Evolutionary conservation across 441 rosid genomes (phyloP), one percentile per base, ranked within the genome.

Genomic region (Francoa sonchifolia): DNA sequence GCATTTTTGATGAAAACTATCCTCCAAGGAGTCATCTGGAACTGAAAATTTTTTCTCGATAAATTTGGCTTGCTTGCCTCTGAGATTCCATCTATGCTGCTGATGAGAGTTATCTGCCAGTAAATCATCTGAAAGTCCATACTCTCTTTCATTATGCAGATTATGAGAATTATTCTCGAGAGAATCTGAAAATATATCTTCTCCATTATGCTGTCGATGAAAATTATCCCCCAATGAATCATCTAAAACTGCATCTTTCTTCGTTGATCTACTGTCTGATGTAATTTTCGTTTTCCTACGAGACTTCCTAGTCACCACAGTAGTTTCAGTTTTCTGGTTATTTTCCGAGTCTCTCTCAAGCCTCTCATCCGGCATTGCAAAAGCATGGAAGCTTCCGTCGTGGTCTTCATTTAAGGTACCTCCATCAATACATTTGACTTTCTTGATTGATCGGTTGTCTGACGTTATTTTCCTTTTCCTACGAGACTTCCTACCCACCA

Each of bases 391-490:
- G 62, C 50, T 62, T 55, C 58, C 55, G 42, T 78, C 84, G 48
- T 54, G 74, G 27, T 79, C 90, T 33, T 56, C n/a, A 55, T 29
- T 49, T 33, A 23, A 50, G 48, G 19, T 56, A 20, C 50, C 73
- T 7, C 54, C 55, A 38, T 66, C 66, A 8, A 56, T 42, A 50
- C 55, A 51, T 44, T 59, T 65, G 39, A 42, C 61, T 62, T 73
- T 70, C 72, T 74, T 87, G 43, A 36, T 57, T 6, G 79, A 48
- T 29, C 42, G 52, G 33, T 52, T 55, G 42, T 48, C 68, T 19
- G 55, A 58, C 49, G 67, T 41, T 48, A 47, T 48, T 59, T 81
- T 92, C 54, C 89, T 75, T 73, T 90, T 86, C 61, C 71, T 74
- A 53, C 43, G 52, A 36, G 46, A 73, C 66, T 73, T 82, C 65